phyloP scores from a whole-genome alignment of 2,329 filamentous ascomycete species.

The Macrophomina pseudophaseolina region DNA sequence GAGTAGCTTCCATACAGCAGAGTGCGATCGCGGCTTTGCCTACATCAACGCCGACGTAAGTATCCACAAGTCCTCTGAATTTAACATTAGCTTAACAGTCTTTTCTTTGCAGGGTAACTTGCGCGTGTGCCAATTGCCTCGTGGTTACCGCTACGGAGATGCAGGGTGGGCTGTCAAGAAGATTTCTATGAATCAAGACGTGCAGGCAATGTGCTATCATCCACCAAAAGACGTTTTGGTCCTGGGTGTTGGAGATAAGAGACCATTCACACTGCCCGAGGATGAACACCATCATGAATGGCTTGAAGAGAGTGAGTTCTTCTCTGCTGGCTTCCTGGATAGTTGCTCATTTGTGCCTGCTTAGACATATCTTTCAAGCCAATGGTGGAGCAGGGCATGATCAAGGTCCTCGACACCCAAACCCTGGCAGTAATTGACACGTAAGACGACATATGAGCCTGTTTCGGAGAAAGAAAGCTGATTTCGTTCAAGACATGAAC shows the following conservation, averaged over 20 bases:
- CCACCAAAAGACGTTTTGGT: slow-evolving; percentile 75
- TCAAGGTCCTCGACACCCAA: slow-evolving; percentile 79
- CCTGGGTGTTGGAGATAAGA: slow-evolving; percentile 69
- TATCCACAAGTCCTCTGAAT: neutral
- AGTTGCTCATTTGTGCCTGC: neutral
- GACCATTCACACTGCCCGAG: slow-evolving; percentile 81
- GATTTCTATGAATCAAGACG: slow-evolving; percentile 70
- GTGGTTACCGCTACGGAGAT: slow-evolving; percentile 70
- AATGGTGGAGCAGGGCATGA: slow-evolving; percentile 69
- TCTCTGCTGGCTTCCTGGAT: neutral
- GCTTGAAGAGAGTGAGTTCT: slow-evolving; percentile 67
- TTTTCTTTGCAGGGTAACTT: slow-evolving; percentile 62
- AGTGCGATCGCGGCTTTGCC: slow-evolving; percentile 81
- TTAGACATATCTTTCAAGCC: slow-evolving; percentile 65
- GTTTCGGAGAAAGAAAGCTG: neutral
- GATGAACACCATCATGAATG: slow-evolving; percentile 85
- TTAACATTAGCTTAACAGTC: slow-evolving; percentile 29
- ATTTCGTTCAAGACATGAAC: slow-evolving; percentile 54
- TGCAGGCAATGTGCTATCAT: slow-evolving; percentile 78
- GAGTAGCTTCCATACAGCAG: slow-evolving; percentile 75
- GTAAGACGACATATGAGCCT: slow-evolving; percentile 32
- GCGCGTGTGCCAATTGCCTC: slow-evolving; percentile 74
- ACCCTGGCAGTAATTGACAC: slow-evolving; percentile 81
- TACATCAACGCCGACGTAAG: slow-evolving; percentile 69
- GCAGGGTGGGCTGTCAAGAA: slow-evolving; percentile 77